Conservation (phyloP, 202 grass and related monocot species). For the Cymbopogon flexuosus region DNA sequence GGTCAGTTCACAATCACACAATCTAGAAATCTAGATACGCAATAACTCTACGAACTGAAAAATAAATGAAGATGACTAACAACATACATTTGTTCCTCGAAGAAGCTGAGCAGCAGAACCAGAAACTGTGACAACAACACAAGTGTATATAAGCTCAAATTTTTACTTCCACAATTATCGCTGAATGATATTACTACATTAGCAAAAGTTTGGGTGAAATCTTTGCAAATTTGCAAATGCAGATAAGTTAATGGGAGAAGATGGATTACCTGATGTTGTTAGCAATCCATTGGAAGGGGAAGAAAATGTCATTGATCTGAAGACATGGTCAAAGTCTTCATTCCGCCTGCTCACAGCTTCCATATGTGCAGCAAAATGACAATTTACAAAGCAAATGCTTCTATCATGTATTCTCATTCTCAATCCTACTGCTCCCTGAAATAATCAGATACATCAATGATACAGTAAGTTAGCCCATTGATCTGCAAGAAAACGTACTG, state of each 20-base stretch:
- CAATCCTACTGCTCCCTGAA: conserved; percentile 79
- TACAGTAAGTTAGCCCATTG: conserved; percentile 1
- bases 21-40: conserved; percentile 15
- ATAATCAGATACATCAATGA: conserved; percentile 27
- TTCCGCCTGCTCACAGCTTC: conserved; percentile 78
- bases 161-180: conserved; percentile 12
- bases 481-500: neutral
- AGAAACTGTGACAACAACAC: conserved; percentile 44
- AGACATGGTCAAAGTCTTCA: conserved; percentile 91
- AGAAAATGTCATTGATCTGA: conserved; percentile 68
- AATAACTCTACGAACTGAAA: conserved; percentile 9
- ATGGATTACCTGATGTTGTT: conserved; percentile 42
- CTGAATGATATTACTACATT: neutral
- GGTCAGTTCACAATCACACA: conserved; percentile 32
- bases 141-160: conserved; percentile 32
- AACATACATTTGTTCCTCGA: conserved; percentile 72
- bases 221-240: conserved; percentile 20
- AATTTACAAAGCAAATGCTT: conserved; percentile 87
- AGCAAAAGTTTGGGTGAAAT: conserved; percentile 21
- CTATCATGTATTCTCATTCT: conserved; percentile 79
- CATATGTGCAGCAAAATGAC: conserved; percentile 94
- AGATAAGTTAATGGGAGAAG: conserved; percentile 22
- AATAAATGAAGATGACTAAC: conserved; percentile 33
- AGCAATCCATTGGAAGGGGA: conserved; percentile 41
- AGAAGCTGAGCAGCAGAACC: conserved; percentile 50